These are phyloP conservation scores for Davidsoniella eucalypti DNA, from an alignment of 2,329 filamentous ascomycete genomes.

Conservation along the genomic window DNA sequence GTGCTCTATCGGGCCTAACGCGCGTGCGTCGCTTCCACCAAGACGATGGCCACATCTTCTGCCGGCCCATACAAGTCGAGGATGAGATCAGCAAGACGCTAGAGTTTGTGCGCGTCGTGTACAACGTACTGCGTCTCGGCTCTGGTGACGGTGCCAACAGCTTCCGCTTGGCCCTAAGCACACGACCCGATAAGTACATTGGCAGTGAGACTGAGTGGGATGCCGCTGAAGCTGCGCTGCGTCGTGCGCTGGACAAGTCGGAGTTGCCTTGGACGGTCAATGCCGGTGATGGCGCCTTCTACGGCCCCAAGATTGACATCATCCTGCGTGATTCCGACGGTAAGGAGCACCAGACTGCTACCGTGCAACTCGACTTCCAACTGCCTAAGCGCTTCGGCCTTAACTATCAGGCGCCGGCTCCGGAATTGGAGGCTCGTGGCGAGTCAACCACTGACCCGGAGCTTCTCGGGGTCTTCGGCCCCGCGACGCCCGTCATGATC, in stretches of 20 bases:
- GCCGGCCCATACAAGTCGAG: slow-evolving; percentile 57
- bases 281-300: slow-evolving; percentile 74
- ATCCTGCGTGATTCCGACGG: slow-evolving; percentile 63
- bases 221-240: slow-evolving; percentile 25
- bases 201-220: slow-evolving; percentile 51
- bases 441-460: slow-evolving; percentile 31
- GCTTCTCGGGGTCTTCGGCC: slow-evolving; percentile 35
- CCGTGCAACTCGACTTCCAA: slow-evolving; percentile 81
- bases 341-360: slow-evolving; percentile 79
- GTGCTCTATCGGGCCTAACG: slow-evolving; percentile 65
- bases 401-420: slow-evolving; percentile 45
- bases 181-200: slow-evolving; percentile 65
- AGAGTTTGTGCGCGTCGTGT: slow-evolving; percentile 57
- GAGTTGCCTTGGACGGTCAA: slow-evolving; percentile 59
- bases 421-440: slow-evolving; percentile 38
- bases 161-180: slow-evolving; percentile 64
- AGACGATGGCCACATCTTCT: slow-evolving; percentile 85
- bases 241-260: slow-evolving; percentile 41
- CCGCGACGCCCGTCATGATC: slow-evolving; percentile 58
- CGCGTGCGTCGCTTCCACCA: slow-evolving; percentile 78
- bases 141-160: slow-evolving; percentile 16
- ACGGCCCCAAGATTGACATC: slow-evolving; percentile 84
- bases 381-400: slow-evolving; percentile 67
- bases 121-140: slow-evolving; percentile 52
- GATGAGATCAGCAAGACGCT: slow-evolving; percentile 58